These are phyloP conservation scores for Penicillium sp. DNA, from an alignment of 2,329 filamentous ascomycete genomes.

Conservation along the genomic window DNA sequence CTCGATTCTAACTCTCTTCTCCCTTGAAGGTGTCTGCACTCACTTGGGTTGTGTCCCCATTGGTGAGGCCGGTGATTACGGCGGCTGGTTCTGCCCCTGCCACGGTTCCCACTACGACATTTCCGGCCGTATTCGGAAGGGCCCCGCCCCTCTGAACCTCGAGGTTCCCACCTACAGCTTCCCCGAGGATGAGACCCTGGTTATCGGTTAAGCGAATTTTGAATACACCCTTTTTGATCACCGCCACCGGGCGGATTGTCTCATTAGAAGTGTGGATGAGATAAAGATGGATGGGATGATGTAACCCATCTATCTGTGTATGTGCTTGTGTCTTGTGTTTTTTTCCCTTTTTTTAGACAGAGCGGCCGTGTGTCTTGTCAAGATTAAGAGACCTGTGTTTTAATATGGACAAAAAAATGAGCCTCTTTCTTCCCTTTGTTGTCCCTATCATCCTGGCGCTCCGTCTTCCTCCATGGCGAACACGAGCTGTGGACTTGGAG, in stretches of 20 bases:
- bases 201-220: slow-evolving; percentile 75
- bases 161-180: slow-evolving; percentile 93
- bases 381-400: slow-evolving; percentile 40
- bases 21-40: slow-evolving; percentile 81
- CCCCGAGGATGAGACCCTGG: slow-evolving; percentile 79
- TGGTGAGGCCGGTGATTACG: slow-evolving; percentile 95
- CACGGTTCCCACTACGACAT: slow-evolving; percentile 99
- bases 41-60: slow-evolving; percentile 99
- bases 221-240: slow-evolving; percentile 10
- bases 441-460: slow-evolving; percentile 21
- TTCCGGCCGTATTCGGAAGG: slow-evolving; percentile 95
- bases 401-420: slow-evolving; percentile 42
- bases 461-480: slow-evolving; percentile 10
- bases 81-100: slow-evolving; percentile 99
- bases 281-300: slow-evolving; percentile 21
- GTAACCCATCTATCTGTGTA: slow-evolving; percentile 24
- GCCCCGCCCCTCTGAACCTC: slow-evolving; percentile 94
- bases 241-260: slow-evolving; percentile 9
- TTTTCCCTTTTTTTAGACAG: slow-evolving; percentile 32
- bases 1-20: neutral
- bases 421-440: slow-evolving; percentile 30
- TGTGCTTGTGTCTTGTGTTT: slow-evolving; percentile 26
- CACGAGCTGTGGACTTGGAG: slow-evolving; percentile 8
- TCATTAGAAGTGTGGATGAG: slow-evolving; percentile 18
- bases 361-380: slow-evolving; percentile 36